These are phyloP conservation scores for Imleria badia DNA, from an alignment of 768 basidiomycete genomes.

Conservation along the genomic window DNA sequence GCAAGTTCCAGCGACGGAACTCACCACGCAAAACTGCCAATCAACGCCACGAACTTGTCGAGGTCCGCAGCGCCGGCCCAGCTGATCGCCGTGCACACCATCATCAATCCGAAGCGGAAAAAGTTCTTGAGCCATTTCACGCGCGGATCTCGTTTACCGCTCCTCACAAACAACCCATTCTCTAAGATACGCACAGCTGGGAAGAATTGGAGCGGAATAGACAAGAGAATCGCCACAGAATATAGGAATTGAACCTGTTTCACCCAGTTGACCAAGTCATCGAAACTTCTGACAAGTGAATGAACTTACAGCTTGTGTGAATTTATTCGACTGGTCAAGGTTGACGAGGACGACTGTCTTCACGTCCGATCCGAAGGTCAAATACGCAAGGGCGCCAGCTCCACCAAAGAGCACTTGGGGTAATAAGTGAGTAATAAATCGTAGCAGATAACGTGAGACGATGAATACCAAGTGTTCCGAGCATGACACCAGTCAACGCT, in stretches of 20 bases:
- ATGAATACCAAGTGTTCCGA: conserved; percentile 66
- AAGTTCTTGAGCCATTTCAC: conserved; percentile 98
- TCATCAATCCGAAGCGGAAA: conserved; percentile 73
- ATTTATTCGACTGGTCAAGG: conserved; percentile 75
- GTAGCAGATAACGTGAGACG: not conserved
- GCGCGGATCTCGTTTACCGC: conserved; percentile 74
- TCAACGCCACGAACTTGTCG: conserved; percentile 93
- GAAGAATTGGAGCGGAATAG: conserved; percentile 94
- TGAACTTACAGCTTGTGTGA: conserved; percentile 79
- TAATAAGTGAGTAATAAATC: conserved; percentile 4
- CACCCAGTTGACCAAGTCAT: not conserved
- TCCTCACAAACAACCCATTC: conserved; percentile 86
- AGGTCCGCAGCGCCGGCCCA: conserved; percentile 84
- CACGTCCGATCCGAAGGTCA: conserved; percentile 83
- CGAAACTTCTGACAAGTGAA: conserved; percentile 14
- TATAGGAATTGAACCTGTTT: conserved; percentile 78
- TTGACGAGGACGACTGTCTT: conserved; percentile 96
- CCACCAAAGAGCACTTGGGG: conserved; percentile 80
- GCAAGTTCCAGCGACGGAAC: conserved; percentile 21
- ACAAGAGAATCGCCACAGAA: conserved; percentile 89
- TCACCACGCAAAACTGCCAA: conserved; percentile 93
- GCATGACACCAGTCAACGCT: conserved; percentile 88
- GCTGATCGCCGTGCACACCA: conserved; percentile 79
- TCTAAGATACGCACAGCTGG: conserved; percentile 97
- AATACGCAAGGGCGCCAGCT: conserved; percentile 82